A percentile compares a stretch with the other conserved stretches of the same genome.
These are phyloP conservation scores for Leccinum uliginosum DNA, from an alignment of 768 basidiomycete species.

Conservation along the genomic window DNA sequence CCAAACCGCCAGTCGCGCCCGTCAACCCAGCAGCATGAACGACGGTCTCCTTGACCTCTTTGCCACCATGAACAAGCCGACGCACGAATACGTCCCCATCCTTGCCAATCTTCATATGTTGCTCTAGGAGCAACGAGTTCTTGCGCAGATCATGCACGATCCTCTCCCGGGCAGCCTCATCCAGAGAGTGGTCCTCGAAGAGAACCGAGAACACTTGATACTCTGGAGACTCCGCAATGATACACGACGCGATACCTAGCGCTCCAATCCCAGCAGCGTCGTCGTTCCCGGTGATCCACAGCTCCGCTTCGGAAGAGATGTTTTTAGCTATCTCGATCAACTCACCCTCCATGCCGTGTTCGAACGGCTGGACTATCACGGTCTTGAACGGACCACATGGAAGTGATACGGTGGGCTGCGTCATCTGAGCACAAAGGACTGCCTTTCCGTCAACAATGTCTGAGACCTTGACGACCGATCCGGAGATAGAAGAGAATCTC, in stretches of 20 bases:
- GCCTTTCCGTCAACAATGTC: neutral
- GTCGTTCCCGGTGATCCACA: conserved; percentile 30
- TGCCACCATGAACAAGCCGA: conserved; percentile 26
- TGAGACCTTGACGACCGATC: neutral
- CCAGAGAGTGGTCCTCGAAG: conserved; percentile 28
- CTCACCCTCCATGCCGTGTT: conserved; percentile 24
- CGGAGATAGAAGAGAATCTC: neutral
- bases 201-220: conserved; percentile 27
- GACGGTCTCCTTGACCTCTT: conserved; percentile 14
- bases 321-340: conserved; percentile 24
- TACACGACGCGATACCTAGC: conserved; percentile 26
- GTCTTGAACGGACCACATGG: conserved; percentile 21
- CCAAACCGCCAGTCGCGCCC: conserved; percentile 7
- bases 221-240: conserved; percentile 28
- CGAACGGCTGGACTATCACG: conserved; percentile 24
- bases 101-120: conserved; percentile 27
- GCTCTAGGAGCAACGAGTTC: conserved; percentile 25
- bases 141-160: conserved; percentile 23
- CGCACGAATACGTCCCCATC: conserved; percentile 27
- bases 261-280: conserved; percentile 29
- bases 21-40: conserved; percentile 15
- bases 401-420: conserved; percentile 10
- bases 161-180: conserved; percentile 20
- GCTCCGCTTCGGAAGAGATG: conserved; percentile 22
- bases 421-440: conserved; percentile 2